Evolutionary conservation across 139 green algal species (phyloP).

Genomic region (Closterium sp.): DNA sequence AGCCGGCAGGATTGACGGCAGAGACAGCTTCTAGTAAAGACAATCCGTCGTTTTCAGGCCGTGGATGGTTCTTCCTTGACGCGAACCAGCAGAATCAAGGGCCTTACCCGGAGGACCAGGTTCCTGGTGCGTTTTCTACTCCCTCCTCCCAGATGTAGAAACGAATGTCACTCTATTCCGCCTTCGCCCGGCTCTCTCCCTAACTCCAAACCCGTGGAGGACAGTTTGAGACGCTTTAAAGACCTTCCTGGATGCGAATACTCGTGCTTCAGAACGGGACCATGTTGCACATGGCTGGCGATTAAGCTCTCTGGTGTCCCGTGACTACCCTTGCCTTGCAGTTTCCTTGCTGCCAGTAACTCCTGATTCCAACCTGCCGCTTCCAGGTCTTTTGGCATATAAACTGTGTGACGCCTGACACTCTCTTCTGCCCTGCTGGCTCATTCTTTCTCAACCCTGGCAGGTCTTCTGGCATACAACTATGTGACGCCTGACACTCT

Average conservation of each 20-base stretch:
- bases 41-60: not conserved
- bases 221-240: not conserved
- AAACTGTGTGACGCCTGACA: not conserved
- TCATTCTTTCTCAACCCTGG: no score
- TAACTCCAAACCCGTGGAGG: no score
- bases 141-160: no score
- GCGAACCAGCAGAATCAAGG: not conserved
- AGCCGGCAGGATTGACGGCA: not conserved
- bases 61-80: not conserved
- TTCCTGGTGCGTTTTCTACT: not conserved
- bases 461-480: not conserved
- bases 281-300: not conserved
- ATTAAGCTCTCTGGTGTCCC: not conserved
- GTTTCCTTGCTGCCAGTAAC: not conserved
- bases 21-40: not conserved
- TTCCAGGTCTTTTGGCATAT: not conserved
- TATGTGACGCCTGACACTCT: not conserved
- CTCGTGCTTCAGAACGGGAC: not conserved
- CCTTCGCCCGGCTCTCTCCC: no score
- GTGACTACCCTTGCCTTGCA: not conserved
- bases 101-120: not conserved
- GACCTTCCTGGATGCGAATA: not conserved
- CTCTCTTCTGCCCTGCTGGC: not conserved
- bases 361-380: not conserved
- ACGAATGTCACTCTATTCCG: no score